Evolutionary conservation across 305 asterid genomes (phyloP), one percentile per base, ranked within the genome.

Genomic region (Solanum hybrid): DNA sequence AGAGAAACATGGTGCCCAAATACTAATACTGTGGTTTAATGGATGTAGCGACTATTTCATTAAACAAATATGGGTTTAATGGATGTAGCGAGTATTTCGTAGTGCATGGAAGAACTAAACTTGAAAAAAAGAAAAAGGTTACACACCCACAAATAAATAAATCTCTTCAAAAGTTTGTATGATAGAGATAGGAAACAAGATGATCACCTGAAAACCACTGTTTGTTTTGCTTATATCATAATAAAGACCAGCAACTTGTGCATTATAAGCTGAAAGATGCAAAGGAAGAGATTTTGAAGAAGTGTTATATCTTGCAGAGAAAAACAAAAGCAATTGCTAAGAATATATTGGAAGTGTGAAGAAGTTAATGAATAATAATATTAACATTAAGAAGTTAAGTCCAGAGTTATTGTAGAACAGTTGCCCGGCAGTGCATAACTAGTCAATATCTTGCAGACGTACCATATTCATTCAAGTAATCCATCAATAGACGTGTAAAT

Each of bases 381-480:
- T 81, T 39, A 79, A 42, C 39, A 86, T 5, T 18, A 86, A 42
- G 8, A 81, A 24, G 73, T 42, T 83, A 28, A 51, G 88, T 84
- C 74, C 88, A 51, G 40, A 51, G 40, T 84, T 5, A 84, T 46
- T 16, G 87, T 31, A 46, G 75, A 89, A 29, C 39, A 82, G 71
- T 42, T 26, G 10, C 33, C 87, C 37, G 5, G 69, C 87, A 16
- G 71, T 42, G 85, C 80, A 91, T 75, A 92, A 87, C 31, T 73
- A 74, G 37, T 88, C 61, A 89, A 57, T 33, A 71, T 88, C 88
- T 77, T 82, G 88, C 87, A 89, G 90, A 89, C 89, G 78, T 96
- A 97, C 99, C 99, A 86, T 96, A 96, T 93, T 97, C 99, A 92
- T 97, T 97, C 91, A 97, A 93, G 96, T 95, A 97, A 93, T 97